phyloP scores from a whole-genome alignment of 192 early-diverging fungal species.

The Entophlyctis luteolus region DNA sequence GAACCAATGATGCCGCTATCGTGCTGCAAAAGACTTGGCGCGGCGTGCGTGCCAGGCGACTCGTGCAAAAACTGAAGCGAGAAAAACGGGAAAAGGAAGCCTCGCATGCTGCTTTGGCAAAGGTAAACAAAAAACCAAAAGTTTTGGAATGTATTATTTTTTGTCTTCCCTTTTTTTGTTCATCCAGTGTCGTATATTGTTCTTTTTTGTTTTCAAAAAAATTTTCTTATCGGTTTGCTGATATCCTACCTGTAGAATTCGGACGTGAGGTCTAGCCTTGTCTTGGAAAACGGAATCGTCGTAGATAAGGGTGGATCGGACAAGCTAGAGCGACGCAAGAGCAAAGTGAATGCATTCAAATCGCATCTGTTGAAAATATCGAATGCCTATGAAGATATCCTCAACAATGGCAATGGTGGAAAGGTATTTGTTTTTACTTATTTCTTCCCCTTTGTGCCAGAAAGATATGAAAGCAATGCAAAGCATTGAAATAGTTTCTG shows the following conservation, averaged over 20 bases:
- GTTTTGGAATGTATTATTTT: neutral
- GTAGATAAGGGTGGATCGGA: neutral
- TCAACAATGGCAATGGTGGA: constrained; percentile 22
- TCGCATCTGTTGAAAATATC: constrained; percentile 37
- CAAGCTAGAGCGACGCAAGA: constrained; percentile 15
- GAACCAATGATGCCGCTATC: constrained; percentile 23
- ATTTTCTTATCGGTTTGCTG: too few species aligned
- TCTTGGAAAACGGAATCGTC: neutral
- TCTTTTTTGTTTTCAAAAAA: too few species aligned
- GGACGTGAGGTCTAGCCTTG: too few species aligned
- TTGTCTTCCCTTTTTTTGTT: neutral
- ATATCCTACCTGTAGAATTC: too few species aligned
- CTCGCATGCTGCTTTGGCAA: neutral
- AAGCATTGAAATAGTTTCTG: too few species aligned
- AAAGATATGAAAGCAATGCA: too few species aligned
- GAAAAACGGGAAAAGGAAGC: neutral
- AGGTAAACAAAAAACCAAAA: neutral
- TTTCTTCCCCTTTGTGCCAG: neutral
- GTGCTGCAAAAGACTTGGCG: constrained; percentile 34
- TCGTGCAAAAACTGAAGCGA: neutral
- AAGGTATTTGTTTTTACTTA: neutral
- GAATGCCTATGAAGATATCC: constrained; percentile 36
- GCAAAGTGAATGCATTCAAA: constrained; percentile 32
- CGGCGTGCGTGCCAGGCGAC: constrained; percentile 16
- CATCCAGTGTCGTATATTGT: too few species aligned